These are phyloP conservation scores for Cutaneotrichosporon sp. DNA, from an alignment of 1,284 basidiomycete species.

Conservation along the genomic window DNA sequence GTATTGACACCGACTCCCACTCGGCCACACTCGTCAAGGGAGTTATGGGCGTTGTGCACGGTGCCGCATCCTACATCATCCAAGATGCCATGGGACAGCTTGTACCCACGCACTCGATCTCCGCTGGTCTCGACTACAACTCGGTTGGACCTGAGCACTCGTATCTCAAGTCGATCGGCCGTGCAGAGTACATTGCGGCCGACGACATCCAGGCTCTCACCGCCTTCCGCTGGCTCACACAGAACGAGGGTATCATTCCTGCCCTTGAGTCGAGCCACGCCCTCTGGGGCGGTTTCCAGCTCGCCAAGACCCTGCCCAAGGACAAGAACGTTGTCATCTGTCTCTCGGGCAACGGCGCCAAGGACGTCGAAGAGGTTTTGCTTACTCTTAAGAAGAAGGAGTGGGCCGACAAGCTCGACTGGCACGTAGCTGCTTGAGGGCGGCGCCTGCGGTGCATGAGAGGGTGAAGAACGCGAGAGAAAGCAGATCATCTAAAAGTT, in stretches of 20 bases:
- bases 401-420: conserved; percentile 84
- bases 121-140: conserved; percentile 60
- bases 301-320: conserved; percentile 53
- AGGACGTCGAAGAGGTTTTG: conserved; percentile 46
- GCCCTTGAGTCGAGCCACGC: conserved; percentile 95
- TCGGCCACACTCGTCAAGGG: conserved; percentile 90
- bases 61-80: conserved; percentile 85
- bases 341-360: conserved; percentile 41
- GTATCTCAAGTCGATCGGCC: conserved; percentile 87
- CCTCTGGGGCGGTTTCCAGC: conserved; percentile 80
- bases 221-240: conserved; percentile 85
- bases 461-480: too few species aligned
- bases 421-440: conserved; percentile 61
- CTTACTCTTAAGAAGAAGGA: conserved; percentile 52
- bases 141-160: conserved; percentile 94
- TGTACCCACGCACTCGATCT: conserved; percentile 93
- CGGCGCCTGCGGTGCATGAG: too few species aligned
- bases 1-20: conserved; percentile 78
- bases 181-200: conserved; percentile 88
- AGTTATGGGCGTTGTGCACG: conserved; percentile 90
- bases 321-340: too few species aligned
- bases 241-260: conserved; percentile 95
- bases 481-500: too few species aligned
- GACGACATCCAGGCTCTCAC: conserved; percentile 90
- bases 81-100: conserved; percentile 88